These are phyloP conservation scores for Sorghum bicolor DNA, from an alignment of 176 grass and related monocot genomes.

Conservation along the genomic window Sorghum_bicolor_NCBIv3 NC_012870.2:74125501-74126000, in stretches of 20 bases:
- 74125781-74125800: neutral
- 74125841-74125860: neutral
- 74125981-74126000: neutral
- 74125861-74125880: neutral
- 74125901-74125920: neutral
- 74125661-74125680: neutral
- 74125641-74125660: slow-evolving; percentile 42
- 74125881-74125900: neutral
- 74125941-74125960: neutral
- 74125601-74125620: neutral
- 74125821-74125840: neutral
- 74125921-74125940: neutral
- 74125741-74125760: neutral
- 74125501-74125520: slow-evolving; percentile 40
- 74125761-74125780: too few species aligned
- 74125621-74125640: slow-evolving; percentile 8
- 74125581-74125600: neutral
- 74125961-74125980: neutral
- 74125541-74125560: slow-evolving; percentile 19
- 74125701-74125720: slow-evolving; percentile 2
- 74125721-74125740: neutral
- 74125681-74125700: neutral
- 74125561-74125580: slow-evolving; percentile 29
- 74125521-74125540: neutral
- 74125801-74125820: neutral